Evolutionary conservation across 2,329 filamentous ascomycete species (phyloP).

Genomic region (Aspergillus niger): DNA sequence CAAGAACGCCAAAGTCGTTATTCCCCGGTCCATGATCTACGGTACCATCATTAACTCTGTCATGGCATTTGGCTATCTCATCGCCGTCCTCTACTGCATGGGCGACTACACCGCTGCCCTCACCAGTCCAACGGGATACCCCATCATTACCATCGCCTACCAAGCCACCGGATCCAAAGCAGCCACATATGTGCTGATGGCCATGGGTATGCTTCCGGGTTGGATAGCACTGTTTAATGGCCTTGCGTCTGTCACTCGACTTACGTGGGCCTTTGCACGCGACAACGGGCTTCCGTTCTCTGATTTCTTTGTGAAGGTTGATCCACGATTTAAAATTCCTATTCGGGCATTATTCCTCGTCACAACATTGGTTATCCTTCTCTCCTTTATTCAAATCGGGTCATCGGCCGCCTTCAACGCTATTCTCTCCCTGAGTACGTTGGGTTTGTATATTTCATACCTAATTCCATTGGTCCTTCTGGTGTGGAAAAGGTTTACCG

Average conservation of each 20-base stretch:
- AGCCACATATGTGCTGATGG: constrained; percentile 46
- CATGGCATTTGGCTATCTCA: constrained; percentile 47
- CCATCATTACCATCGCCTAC: constrained; percentile 54
- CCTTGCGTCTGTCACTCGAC: constrained; percentile 40
- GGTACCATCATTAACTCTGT: constrained; percentile 49
- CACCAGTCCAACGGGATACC: constrained; percentile 46
- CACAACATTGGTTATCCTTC: constrained; percentile 29
- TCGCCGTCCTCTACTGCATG: constrained; percentile 48
- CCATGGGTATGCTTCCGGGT: constrained; percentile 35
- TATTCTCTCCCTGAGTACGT: constrained; percentile 52
- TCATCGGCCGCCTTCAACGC: constrained; percentile 54
- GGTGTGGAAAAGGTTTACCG: constrained; percentile 22
- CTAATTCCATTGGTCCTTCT: constrained; percentile 46
- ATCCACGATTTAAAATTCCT: constrained; percentile 41
- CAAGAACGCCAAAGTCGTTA: constrained; percentile 46
- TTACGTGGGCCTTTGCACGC: constrained; percentile 47
- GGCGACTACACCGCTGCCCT: constrained; percentile 42
- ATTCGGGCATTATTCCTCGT: constrained; percentile 38
- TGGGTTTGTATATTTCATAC: constrained; percentile 53
- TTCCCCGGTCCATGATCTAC: constrained; percentile 51
- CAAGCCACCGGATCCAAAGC: constrained; percentile 48
- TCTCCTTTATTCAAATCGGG: constrained; percentile 51
- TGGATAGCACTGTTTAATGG: constrained; percentile 30
- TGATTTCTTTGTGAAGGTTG: constrained; percentile 31
- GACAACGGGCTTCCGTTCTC: constrained; percentile 45